Evolutionary conservation across 2,329 filamentous ascomycete species (phyloP), one percentile per base, ranked within the genome.

Genomic region (Uncinocarpus reesii): DNA sequence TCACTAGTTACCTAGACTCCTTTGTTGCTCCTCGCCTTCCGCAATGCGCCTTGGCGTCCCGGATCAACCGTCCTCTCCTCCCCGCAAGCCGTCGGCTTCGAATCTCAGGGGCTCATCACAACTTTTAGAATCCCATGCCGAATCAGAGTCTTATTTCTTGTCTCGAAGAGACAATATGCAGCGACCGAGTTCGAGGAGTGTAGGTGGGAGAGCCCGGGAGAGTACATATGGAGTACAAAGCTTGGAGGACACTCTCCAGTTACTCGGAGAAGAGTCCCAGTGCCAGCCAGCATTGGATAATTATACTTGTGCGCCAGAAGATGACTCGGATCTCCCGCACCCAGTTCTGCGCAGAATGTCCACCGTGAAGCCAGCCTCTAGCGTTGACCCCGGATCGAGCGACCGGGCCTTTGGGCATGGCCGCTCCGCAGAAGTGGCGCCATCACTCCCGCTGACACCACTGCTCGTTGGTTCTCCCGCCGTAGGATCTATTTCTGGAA

Each of bases 61-160:
- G 16, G 62, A 71, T 52, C 50, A 63, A 47, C 47, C 55, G 50
- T 45, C 51, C 49, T 55, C 61, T 52, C 60, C 55, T 51, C 59
- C 58, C 56, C 65, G 60, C 55, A 71, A 67, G 56, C 53, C 57
- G 42, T 63, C 48, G 21, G 40, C 56, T 59, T 42, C 61, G 60
- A 24, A 55, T 58, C 50, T 55, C 56, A 55, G 52, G 6, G 28
- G 28, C n/a, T 35, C 48, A 28, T 26, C 59, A 53, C 61, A 63
- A 49, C 61, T 59, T 56, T 59, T 58, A 48, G 65, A 70, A 49
- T 61, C 62, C 55, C 60, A 57, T 56, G 57, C 61, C 49, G 65
- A 66, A 52, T 76, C 76, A 35, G 75, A 75, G 43, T 75, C 75
- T 44, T 81, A 80, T 69, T 80, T 81, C 61, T 66, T 82, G 52